Base-by-base conservation (phyloP, 495 filamentous ascomycete species). In the Evernia prunastri region DNA sequence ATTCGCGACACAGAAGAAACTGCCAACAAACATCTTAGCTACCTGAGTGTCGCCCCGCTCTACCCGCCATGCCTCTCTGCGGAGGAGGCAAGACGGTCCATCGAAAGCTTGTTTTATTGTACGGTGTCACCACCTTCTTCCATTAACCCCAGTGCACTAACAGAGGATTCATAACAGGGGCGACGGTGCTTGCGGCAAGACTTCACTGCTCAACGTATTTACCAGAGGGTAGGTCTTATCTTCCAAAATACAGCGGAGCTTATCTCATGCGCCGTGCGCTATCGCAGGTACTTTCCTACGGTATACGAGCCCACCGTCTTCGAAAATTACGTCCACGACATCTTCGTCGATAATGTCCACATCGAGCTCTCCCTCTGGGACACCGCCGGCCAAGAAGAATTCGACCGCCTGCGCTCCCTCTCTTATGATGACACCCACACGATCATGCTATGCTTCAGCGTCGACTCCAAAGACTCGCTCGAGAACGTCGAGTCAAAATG, bases 301-400 rank as follows among this genome's bases (percentile, higher is more conserved):
- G 94, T 98, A 69, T 98, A 98, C 73, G 94, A 98, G 74, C 94
- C 94, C 60, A 98, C 94, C 25, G 94, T 98, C 67, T 98, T 98
- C 79, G 93, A 98, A 77, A 98, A 98, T 77, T 98, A 98, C 74
- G 94, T 98, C 65, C 94, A 98, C 76, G 94, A 98, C 77, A 96
- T 98, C 72, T 98, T 94, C 76, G 94, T 98, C 74, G 94, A 98
- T 73, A 89, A 86, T 74, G 87, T 89, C 59, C 94, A 97, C 76
- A 95, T 98, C 75, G 94, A 98, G 75, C 81, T 98, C 63, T 96
- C 91, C 54, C 82, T 98, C 63, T 98, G 94, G 94, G 94, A 98
- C 77, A 98, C 94, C 0, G 94, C 94, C 36, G 94, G 94, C 20
- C 94, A 98, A 79, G 94, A 98, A 80, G 94, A 98, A 85, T 98